A percentile compares a stretch with the other conserved stretches of the same genome.
Conservation (phyloP, 1,284 basidiomycete species). For the Tylopilus microsporus region DNA sequence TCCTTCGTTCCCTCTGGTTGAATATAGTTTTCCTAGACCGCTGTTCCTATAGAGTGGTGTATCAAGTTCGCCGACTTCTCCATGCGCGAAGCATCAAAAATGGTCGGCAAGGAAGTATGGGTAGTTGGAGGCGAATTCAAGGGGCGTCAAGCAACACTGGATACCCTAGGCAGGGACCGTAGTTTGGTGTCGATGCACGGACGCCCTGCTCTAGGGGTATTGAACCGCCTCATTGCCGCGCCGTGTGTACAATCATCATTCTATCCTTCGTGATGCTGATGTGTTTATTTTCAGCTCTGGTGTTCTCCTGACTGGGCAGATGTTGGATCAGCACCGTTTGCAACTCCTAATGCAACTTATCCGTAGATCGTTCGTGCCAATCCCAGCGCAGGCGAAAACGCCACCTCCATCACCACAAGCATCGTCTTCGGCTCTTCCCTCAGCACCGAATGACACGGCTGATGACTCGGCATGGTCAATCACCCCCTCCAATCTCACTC, state of each 20-base stretch:
- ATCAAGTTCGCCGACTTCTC: not conserved
- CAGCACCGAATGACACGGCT: too few species aligned
- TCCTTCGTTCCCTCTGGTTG: too few species aligned
- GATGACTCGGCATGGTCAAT: too few species aligned
- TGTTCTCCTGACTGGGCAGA: not conserved
- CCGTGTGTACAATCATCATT: not conserved
- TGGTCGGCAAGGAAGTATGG: too few species aligned
- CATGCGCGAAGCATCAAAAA: not conserved
- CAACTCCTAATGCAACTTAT: not conserved
- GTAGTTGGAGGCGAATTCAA: too few species aligned
- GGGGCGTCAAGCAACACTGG: not conserved
- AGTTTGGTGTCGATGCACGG: not conserved
- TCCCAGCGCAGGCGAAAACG: not conserved
- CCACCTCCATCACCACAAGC: not conserved
- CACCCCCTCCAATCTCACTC: too few species aligned
- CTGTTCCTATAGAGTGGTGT: not conserved
- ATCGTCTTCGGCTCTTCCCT: too few species aligned
- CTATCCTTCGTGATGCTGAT: not conserved
- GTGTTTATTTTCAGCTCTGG: not conserved
- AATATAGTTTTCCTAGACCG: not conserved
- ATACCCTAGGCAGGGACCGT: not conserved
- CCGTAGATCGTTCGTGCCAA: not conserved
- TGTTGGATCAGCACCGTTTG: not conserved
- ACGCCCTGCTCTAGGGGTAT: not conserved
- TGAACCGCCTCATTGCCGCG: not conserved